A percentile compares a stretch with the other conserved stretches of the same genome.
phyloP scores from a whole-genome alignment of 805 yeast genomes.

The Cyberlindnera lachancei region DNA sequence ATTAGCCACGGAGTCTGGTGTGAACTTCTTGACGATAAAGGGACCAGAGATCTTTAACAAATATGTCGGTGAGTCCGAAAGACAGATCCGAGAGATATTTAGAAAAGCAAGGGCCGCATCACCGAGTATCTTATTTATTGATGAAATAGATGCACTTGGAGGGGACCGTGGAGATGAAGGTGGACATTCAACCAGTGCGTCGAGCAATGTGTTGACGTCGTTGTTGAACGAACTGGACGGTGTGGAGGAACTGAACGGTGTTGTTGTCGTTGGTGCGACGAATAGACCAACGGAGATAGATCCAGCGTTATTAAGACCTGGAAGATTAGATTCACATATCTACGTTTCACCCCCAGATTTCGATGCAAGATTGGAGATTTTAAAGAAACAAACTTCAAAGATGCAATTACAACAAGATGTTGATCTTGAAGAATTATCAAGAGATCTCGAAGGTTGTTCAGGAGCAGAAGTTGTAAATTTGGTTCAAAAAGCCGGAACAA shows the following conservation, averaged over 20 bases:
- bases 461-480: conserved; percentile 93
- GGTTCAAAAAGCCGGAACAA: conserved; percentile 92
- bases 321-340: conserved; percentile 87
- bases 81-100: conserved; percentile 88
- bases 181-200: conserved; percentile 53
- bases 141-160: conserved; percentile 92
- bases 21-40: conserved; percentile 88
- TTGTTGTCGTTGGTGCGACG: conserved; percentile 92
- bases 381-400: conserved; percentile 57
- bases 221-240: conserved; percentile 94
- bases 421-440: conserved; percentile 47
- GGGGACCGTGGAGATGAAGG: conserved; percentile 57
- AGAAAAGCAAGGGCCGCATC: conserved; percentile 91
- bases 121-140: conserved; percentile 91
- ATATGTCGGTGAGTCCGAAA: conserved; percentile 92
- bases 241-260: conserved; percentile 90
- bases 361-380: conserved; percentile 72
- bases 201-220: conserved; percentile 84
- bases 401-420: conserved; percentile 50
- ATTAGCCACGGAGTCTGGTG: conserved; percentile 89
- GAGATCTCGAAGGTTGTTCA: conserved; percentile 78
- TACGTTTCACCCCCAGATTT: conserved; percentile 89
- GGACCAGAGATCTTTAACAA: conserved; percentile 96
- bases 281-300: conserved; percentile 92
- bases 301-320: conserved; percentile 90